Base-by-base conservation (phyloP, 345 rosid genomes). In the Heritiera fomes region DNA sequence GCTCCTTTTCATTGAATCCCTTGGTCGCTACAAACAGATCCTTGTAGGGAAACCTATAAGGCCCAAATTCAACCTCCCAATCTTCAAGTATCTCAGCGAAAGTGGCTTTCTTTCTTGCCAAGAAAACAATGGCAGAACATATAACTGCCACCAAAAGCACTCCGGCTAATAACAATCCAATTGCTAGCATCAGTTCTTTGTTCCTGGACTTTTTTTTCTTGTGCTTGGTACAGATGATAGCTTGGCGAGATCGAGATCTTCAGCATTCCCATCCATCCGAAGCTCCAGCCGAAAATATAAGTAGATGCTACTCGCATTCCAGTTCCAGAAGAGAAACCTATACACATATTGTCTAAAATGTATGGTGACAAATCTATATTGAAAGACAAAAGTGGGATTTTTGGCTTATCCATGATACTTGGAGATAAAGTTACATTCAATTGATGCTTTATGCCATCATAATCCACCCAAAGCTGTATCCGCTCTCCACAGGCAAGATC, bases 1-100 rank as follows among this genome's bases (percentile, higher is more conserved):
- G 53, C 82, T 88, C 89, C 34, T 83, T 89, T 38, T 85, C 84
- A 41, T 80, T 88, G 77, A 91, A 93, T 12, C 94, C 93, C 66
- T 83, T 85, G 0, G 96, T 93, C 6, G 90, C 95, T 0, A 72
- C 32, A 18, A 86, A 75, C 1, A 89, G 90, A 58, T 91, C 93
- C n/a, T 78, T 73, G 81, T 85, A 89, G 62, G 63, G 70, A 71
- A 92, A 92, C 68, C 88, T 84, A 76, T 89, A 92, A 1, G 94
- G 94, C 66, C 91, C 73, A 5, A 14, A 46, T 46, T 12, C 55
- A 50, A 50, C 18, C 55, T 50, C 55, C 55, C 55, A 50, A 50
- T 50, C 55, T 56, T 56, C 60, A 56, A 56, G 60, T 18, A 56
- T 18, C 60, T 56, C 60, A 56, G 23, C 3, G 2, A 7, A 56